Evolutionary conservation across 805 yeast species (phyloP).

Genomic region (Wickerhamiella brachini): DNA sequence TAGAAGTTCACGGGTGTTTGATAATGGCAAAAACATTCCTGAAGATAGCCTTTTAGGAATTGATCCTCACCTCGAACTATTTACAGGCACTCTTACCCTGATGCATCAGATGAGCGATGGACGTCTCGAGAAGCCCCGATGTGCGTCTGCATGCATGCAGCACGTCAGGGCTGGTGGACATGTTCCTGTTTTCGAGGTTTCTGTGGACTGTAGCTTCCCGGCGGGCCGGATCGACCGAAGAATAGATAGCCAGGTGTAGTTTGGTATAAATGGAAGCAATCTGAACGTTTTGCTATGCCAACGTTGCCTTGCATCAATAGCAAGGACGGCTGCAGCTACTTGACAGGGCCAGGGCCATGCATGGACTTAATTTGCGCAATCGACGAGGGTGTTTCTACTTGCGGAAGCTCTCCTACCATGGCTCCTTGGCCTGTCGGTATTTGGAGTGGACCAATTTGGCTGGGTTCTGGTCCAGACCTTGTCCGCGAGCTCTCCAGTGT

Average conservation of each 20-base stretch:
- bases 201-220: neutral
- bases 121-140: neutral
- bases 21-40: too few species aligned
- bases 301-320: neutral
- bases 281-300: neutral
- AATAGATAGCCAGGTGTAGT: too few species aligned
- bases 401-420: neutral
- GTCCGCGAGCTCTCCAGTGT: neutral
- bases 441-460: neutral
- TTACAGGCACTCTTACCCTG: neutral
- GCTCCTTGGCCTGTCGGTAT: neutral
- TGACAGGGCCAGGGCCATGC: neutral
- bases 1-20: too few species aligned
- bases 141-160: neutral
- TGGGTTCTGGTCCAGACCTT: neutral
- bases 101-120: neutral
- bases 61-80: neutral
- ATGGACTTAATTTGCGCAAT: neutral
- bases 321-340: neutral
- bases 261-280: neutral
- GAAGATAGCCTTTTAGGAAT: neutral
- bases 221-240: neutral
- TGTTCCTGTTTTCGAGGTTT: neutral
- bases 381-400: too few species aligned
- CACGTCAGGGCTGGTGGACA: neutral